phyloP scores from a whole-genome alignment of 768 basidiomycete genomes.

The Kwoniella newhampshirensis region DNA sequence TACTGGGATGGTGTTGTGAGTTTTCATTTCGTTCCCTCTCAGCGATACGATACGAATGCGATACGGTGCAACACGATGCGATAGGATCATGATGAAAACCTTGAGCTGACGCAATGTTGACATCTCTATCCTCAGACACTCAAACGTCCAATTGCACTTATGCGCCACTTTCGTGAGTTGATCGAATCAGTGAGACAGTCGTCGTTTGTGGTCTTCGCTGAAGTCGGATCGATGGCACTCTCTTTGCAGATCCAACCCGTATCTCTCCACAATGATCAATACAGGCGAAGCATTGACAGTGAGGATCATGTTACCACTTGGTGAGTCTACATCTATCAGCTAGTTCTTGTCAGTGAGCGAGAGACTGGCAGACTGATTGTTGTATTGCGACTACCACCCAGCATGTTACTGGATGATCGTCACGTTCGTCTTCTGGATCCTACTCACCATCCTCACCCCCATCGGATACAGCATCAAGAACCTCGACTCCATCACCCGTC shows the following conservation, averaged over 20 bases:
- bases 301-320: constrained; percentile 44
- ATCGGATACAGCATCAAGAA: constrained; percentile 47
- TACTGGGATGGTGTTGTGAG: constrained; percentile 51
- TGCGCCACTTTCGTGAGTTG: constrained; percentile 44
- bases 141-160: constrained; percentile 51
- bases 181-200: not conserved
- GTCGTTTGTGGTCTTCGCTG: not conserved
- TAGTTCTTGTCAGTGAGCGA: too few relatives aligned
- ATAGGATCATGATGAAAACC: too few relatives aligned
- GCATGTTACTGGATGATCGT: constrained; percentile 53
- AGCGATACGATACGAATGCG: not conserved
- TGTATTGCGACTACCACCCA: constrained; percentile 10
- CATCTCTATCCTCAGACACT: too few relatives aligned
- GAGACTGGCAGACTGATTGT: not conserved
- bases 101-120: too few relatives aligned
- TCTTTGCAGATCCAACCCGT: constrained; percentile 40
- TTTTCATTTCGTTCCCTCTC: not conserved
- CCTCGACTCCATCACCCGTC: constrained; percentile 47
- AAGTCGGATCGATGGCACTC: not conserved
- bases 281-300: constrained; percentile 48
- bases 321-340: constrained; percentile 30
- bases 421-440: constrained; percentile 43
- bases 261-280: constrained; percentile 41
- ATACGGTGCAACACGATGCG: too few relatives aligned
- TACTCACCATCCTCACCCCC: constrained; percentile 34